A percentile compares a stretch with the other conserved stretches of the same genome.
These are phyloP conservation scores for Chloris gayana DNA, from an alignment of 176 grass and related monocot genomes.

Conservation along the genomic window DNA sequence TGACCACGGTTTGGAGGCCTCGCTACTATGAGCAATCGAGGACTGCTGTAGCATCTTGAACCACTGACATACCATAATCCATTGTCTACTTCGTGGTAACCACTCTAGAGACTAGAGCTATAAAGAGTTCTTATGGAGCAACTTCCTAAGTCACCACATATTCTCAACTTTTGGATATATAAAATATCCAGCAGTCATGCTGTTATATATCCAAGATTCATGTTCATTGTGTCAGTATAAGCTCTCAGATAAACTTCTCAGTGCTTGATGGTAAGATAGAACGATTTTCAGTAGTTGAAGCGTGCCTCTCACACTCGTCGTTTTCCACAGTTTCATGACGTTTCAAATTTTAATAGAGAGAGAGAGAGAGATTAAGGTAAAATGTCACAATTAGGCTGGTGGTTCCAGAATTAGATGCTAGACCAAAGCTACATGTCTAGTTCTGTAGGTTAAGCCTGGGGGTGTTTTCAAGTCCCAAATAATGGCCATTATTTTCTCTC, in stretches of 20 bases:
- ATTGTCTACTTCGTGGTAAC: not conserved
- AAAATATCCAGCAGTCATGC: too few species aligned
- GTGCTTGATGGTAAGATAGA: not conserved
- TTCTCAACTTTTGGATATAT: not conserved
- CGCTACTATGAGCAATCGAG: not conserved
- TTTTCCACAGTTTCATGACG: not conserved
- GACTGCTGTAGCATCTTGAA: not conserved
- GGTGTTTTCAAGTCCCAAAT: too few species aligned
- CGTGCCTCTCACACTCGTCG: not conserved
- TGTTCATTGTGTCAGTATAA: too few species aligned
- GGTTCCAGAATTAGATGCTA: not conserved
- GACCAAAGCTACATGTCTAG: not conserved
- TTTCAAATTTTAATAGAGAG: not conserved
- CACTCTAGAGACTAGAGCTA: not conserved
- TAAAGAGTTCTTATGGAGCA: not conserved
- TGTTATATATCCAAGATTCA: too few species aligned
- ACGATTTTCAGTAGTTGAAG: not conserved
- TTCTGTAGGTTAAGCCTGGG: not conserved
- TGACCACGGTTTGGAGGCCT: not conserved
- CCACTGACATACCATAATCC: not conserved
- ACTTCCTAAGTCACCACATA: too few species aligned
- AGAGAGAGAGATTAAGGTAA: not conserved
- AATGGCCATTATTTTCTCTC: too few species aligned
- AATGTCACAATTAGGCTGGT: not conserved
- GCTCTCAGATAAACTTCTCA: too few species aligned